Evolutionary conservation across 306 rosid species (phyloP).

Genomic region (Cicer cuneatum): DNA sequence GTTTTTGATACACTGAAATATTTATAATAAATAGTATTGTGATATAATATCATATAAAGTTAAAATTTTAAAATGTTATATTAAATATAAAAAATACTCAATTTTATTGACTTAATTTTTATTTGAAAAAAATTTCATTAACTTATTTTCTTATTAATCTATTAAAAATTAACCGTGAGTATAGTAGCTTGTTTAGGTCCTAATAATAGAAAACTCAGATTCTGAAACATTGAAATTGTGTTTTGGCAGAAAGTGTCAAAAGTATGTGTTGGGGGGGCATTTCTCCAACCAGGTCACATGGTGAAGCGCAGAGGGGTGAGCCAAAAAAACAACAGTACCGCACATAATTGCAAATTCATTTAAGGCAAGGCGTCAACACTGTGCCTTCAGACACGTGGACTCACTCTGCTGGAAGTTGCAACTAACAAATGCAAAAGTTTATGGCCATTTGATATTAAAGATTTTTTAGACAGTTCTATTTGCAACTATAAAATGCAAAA

Average conservation of each 20-base stretch:
- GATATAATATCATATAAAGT: too few species aligned
- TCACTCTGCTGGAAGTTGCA: not conserved
- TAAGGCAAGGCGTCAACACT: slow-evolving; percentile 44
- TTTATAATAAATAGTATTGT: too few species aligned
- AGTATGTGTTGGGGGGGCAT: slow-evolving; percentile 43
- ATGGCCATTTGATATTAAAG: too few species aligned
- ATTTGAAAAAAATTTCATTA: too few species aligned
- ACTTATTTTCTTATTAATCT: too few species aligned
- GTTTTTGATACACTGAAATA: too few species aligned
- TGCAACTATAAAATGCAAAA: slow-evolving; percentile 29
- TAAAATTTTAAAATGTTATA: too few species aligned
- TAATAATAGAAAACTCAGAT: not conserved
- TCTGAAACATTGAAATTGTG: not conserved
- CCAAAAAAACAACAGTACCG: slow-evolving; percentile 28
- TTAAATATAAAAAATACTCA: too few species aligned
- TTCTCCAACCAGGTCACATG: slow-evolving; percentile 44
- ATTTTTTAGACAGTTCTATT: too few species aligned
- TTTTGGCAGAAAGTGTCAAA: slow-evolving; percentile 22
- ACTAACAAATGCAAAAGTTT: slow-evolving; percentile 26
- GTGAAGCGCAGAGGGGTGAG: slow-evolving; percentile 46
- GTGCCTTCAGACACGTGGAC: not conserved
- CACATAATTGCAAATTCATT: slow-evolving; percentile 48
- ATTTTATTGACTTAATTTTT: too few species aligned
- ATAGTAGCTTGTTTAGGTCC: not conserved
- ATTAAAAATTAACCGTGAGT: not conserved